A percentile compares a stretch with the other conserved stretches of the same genome.
Conservation (phyloP, 768 basidiomycete species). For the button mushroom (Agaricus bisporus) region DNA sequence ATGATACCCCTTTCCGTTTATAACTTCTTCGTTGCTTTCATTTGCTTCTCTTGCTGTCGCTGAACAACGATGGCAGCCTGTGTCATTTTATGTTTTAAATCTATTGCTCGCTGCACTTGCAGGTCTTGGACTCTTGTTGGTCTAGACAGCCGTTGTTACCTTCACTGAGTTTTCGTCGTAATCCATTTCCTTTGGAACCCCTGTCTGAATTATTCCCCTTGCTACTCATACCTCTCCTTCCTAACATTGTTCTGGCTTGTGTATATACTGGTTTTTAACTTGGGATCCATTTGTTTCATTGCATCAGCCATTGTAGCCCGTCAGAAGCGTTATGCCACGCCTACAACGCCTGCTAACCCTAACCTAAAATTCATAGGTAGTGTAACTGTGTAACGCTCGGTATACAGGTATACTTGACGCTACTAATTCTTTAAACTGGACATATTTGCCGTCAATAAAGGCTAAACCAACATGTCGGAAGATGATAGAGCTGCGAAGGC, state of each 20-base stretch:
- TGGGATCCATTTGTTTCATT: no score
- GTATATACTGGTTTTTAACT: not conserved
- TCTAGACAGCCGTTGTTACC: slow-evolving; percentile 7
- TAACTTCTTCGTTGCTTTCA: slow-evolving; percentile 2
- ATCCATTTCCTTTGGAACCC: slow-evolving; percentile 27
- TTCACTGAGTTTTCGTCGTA: slow-evolving; percentile 14
- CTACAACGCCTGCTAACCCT: slow-evolving; percentile 1
- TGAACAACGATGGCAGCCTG: slow-evolving; percentile 20
- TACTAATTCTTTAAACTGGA: not conserved
- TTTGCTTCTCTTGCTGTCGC: slow-evolving; percentile 15
- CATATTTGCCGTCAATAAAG: not conserved
- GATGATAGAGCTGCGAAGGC: slow-evolving; percentile 78
- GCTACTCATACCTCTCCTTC: slow-evolving; percentile 9
- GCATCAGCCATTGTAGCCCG: not conserved
- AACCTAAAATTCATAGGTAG: not conserved
- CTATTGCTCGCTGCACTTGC: slow-evolving; percentile 47
- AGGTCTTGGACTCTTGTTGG: slow-evolving; percentile 30
- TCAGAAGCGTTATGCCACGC: not conserved
- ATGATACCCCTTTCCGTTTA: not conserved
- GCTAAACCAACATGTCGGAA: slow-evolving; percentile 44
- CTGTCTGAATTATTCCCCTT: slow-evolving; percentile 9
- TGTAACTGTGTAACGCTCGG: not conserved
- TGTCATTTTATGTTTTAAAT: slow-evolving; percentile 38
- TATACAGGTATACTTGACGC: not conserved
- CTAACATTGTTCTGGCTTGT: not conserved